A percentile compares a stretch with the other conserved stretches of the same genome.
These are phyloP conservation scores for Phytophthora crassamura DNA, from an alignment of 352 stramenopile species.

Conservation along the genomic window DNA sequence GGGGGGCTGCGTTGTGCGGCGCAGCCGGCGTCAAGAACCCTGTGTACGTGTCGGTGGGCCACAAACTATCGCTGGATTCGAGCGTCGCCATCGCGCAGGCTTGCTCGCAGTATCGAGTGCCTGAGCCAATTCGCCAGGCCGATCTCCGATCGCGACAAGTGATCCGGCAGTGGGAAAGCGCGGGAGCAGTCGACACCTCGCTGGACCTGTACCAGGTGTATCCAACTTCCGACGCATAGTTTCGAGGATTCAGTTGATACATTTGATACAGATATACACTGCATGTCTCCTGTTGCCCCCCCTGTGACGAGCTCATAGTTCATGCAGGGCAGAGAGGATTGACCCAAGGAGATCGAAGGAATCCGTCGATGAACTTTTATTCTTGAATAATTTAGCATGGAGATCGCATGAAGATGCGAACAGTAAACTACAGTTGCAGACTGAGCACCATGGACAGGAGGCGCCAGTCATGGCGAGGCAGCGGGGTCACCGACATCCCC, in stretches of 20 bases:
- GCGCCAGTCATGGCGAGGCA: slow-evolving; percentile 32
- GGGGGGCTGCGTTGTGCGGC: slow-evolving; percentile 77
- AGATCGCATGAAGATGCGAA: slow-evolving; percentile 12
- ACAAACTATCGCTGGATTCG: slow-evolving; percentile 70
- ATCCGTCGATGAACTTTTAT: too few species aligned
- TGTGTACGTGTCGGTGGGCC: slow-evolving; percentile 86
- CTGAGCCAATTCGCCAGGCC: slow-evolving; percentile 87
- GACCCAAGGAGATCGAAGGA: too few species aligned
- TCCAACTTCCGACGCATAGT: not conserved
- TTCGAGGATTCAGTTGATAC: not conserved
- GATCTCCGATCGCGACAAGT: slow-evolving; percentile 83
- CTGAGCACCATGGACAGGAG: slow-evolving; percentile 51
- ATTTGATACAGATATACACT: slow-evolving; percentile 7
- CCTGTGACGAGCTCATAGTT: slow-evolving; percentile 14
- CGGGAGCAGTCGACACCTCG: slow-evolving; percentile 52
- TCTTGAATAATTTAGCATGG: slow-evolving; percentile 46
- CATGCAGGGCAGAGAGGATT: too few species aligned
- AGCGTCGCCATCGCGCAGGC: slow-evolving; percentile 60
- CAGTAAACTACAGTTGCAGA: slow-evolving; percentile 38
- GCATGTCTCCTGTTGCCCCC: slow-evolving; percentile 10
- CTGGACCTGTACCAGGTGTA: slow-evolving; percentile 52
- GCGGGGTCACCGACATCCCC: slow-evolving; percentile 16
- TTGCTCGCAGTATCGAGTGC: slow-evolving; percentile 76
- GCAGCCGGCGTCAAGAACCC: slow-evolving; percentile 74
- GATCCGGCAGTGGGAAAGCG: slow-evolving; percentile 71